These are phyloP conservation scores for Papilionanthe hybrid DNA, from an alignment of 116 monocot genomes.

Conservation along the genomic window DNA sequence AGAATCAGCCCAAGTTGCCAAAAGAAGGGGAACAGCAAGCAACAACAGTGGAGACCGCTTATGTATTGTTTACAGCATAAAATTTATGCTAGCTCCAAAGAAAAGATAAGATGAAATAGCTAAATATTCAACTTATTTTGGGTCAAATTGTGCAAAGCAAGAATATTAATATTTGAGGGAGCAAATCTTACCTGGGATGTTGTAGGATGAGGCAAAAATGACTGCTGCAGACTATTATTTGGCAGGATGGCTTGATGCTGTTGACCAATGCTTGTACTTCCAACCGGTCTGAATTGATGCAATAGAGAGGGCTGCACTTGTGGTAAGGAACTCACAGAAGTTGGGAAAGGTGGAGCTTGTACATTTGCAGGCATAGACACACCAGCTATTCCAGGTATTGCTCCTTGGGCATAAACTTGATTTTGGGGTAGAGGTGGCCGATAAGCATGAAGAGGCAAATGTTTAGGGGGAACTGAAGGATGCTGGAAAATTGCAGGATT, in stretches of 20 bases:
- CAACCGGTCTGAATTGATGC: constrained; percentile 41
- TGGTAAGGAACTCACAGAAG: constrained; percentile 29
- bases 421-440: constrained; percentile 21
- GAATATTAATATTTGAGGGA: constrained; percentile 5
- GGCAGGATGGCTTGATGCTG: constrained; percentile 23
- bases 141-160: neutral
- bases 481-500: constrained; percentile 26
- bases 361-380: constrained; percentile 13
- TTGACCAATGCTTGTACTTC: constrained; percentile 15
- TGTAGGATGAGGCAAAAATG: constrained; percentile 17
- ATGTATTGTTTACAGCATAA: neutral
- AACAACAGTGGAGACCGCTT: neutral
- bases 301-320: constrained; percentile 34
- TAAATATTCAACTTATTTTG: neutral
- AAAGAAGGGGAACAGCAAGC: neutral
- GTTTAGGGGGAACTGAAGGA: constrained; percentile 17
- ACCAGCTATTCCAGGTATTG: constrained; percentile 28
- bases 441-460: constrained; percentile 26
- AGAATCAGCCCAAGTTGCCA: neutral
- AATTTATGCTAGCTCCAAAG: too few relatives aligned
- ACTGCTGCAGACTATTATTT: constrained; percentile 33
- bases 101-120: neutral
- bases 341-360: constrained; percentile 21
- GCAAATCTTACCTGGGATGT: constrained; percentile 44
- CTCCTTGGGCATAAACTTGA: constrained; percentile 21